These are phyloP conservation scores for Phaeosphaeriaceae sp. DNA, from an alignment of 2,329 filamentous ascomycete species.

Conservation along the genomic window DNA sequence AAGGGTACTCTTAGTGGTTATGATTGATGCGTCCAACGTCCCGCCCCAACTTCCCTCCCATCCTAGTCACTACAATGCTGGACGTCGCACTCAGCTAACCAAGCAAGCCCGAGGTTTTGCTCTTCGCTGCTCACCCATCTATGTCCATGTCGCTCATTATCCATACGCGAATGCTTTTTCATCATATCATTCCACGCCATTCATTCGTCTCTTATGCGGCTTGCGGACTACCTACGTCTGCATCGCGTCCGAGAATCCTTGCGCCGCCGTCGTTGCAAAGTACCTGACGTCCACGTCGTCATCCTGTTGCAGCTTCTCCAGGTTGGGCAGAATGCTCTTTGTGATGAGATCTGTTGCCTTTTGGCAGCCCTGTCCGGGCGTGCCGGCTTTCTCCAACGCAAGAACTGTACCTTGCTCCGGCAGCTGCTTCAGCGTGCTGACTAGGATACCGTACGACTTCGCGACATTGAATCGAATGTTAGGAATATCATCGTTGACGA, in stretches of 20 bases:
- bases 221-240: slow-evolving; percentile 42
- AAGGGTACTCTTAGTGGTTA: slow-evolving; percentile 35
- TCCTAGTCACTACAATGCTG: slow-evolving; percentile 30
- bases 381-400: slow-evolving; percentile 80
- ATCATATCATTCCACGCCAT: slow-evolving; percentile 27
- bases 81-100: slow-evolving; percentile 13
- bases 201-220: slow-evolving; percentile 11
- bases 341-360: slow-evolving; percentile 81
- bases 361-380: slow-evolving; percentile 66
- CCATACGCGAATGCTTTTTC: slow-evolving; percentile 40
- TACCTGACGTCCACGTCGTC: slow-evolving; percentile 98
- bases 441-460: slow-evolving; percentile 91
- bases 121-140: slow-evolving; percentile 12
- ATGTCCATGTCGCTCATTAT: slow-evolving; percentile 33
- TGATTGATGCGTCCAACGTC: slow-evolving; percentile 33
- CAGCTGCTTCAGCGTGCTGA: slow-evolving; percentile 88
- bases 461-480: slow-evolving; percentile 99
- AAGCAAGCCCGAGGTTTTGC: slow-evolving; percentile 26
- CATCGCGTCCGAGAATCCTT: slow-evolving; percentile 53
- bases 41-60: slow-evolving; percentile 12
- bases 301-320: slow-evolving; percentile 96
- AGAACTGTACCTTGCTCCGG: slow-evolving; percentile 87
- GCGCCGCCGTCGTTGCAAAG: slow-evolving; percentile 90
- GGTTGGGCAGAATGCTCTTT: slow-evolving; percentile 83
- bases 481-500: slow-evolving; percentile 92